Evolutionary conservation across 441 rosid species (phyloP).

Genomic region (Flueggea neowawraea): DNA sequence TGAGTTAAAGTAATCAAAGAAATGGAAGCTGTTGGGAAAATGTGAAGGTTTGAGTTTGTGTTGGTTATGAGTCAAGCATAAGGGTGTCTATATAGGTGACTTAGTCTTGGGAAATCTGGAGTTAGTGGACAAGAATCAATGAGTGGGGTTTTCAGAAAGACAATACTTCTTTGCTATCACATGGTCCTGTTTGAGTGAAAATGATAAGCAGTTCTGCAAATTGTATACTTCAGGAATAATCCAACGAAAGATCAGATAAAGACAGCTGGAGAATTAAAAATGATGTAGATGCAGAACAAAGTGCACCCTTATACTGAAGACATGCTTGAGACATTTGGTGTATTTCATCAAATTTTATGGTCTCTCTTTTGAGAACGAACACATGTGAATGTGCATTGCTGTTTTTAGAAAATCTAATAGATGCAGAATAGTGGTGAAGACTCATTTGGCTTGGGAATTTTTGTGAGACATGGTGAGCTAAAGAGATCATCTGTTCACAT

Average conservation of each 20-base stretch:
- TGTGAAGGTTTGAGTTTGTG: too few relatives aligned
- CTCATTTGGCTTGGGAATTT: too few relatives aligned
- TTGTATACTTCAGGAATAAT: not conserved
- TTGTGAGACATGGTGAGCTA: too few relatives aligned
- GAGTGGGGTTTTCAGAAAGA: not conserved
- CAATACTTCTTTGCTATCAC: not conserved
- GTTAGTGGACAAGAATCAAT: not conserved
- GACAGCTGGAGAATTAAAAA: not conserved
- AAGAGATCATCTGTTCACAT: too few relatives aligned
- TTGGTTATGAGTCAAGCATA: too few relatives aligned
- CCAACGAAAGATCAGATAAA: not conserved
- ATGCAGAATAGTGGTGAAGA: too few relatives aligned
- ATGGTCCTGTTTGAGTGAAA: not conserved
- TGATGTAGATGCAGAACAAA: not conserved
- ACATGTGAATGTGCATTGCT: too few relatives aligned
- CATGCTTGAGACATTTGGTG: not conserved
- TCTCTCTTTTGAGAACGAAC: not conserved
- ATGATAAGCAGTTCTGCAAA: too few relatives aligned
- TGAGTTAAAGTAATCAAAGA: too few relatives aligned
- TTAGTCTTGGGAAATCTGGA: not conserved
- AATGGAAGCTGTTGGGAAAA: too few relatives aligned
- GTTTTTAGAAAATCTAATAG: too few relatives aligned
- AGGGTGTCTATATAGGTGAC: not conserved
- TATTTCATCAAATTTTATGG: not conserved
- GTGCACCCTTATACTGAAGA: not conserved